phyloP scores from a whole-genome alignment of 2,329 filamentous ascomycete genomes.

The Hymenoscyphus scutula region DNA sequence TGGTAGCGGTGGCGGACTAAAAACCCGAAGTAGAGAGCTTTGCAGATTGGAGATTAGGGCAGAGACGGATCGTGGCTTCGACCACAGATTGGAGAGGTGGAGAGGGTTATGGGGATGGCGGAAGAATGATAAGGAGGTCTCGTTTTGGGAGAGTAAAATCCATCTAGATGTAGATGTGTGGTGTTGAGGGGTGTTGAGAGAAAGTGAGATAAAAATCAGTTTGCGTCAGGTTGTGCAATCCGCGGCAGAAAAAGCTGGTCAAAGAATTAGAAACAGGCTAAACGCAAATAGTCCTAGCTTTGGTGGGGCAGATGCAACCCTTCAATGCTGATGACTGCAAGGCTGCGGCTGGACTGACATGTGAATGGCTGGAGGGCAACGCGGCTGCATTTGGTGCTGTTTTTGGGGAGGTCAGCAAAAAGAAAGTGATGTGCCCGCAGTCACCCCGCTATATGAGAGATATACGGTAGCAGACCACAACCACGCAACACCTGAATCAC shows the following conservation, averaged over 20 bases:
- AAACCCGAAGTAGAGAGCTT: background rate
- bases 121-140: slow-evolving; percentile 9
- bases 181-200: slow-evolving; percentile 4
- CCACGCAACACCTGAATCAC: background rate
- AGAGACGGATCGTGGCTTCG: background rate
- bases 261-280: background rate
- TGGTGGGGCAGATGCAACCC: background rate
- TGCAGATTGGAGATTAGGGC: background rate
- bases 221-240: background rate
- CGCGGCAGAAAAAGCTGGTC: background rate
- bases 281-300: slow-evolving; percentile 5
- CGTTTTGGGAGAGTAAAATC: slow-evolving; percentile 20
- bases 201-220: slow-evolving; percentile 9
- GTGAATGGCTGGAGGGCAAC: background rate
- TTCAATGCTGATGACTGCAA: slow-evolving; percentile 1
- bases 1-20: background rate
- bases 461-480: slow-evolving; percentile 1
- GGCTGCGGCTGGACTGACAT: background rate
- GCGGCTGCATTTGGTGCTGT: background rate
- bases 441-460: background rate
- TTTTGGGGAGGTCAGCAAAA: slow-evolving; percentile 11
- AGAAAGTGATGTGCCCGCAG: slow-evolving; percentile 3
- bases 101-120: slow-evolving; percentile 19
- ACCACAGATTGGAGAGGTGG: slow-evolving; percentile 6
- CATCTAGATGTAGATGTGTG: slow-evolving; percentile 19